phyloP scores from a whole-genome alignment of 2,329 filamentous ascomycete genomes.

The Trichophyton mentagrophytes region DNA sequence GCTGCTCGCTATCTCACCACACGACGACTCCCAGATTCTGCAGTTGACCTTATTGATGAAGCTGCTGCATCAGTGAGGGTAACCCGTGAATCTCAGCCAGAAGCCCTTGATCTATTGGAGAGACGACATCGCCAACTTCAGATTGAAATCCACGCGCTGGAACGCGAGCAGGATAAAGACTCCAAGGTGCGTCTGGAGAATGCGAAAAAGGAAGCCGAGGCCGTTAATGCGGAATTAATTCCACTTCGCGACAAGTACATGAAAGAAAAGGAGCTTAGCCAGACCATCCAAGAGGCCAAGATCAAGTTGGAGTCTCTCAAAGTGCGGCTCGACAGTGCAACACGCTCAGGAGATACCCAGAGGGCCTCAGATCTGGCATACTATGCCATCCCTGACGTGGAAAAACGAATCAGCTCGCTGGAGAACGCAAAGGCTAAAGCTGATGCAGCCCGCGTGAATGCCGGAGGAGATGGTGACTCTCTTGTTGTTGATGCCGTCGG shows the following conservation, averaged over 20 bases:
- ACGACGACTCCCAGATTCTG: constrained; percentile 83
- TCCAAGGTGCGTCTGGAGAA: constrained; percentile 70
- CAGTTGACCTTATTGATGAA: constrained; percentile 92
- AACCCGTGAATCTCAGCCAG: constrained; percentile 87
- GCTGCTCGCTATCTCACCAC: constrained; percentile 88
- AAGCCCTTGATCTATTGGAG: constrained; percentile 89
- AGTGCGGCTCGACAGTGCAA: constrained; percentile 87
- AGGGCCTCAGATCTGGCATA: constrained; percentile 91
- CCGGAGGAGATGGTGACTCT: constrained; percentile 53
- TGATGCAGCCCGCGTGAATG: constrained; percentile 49
- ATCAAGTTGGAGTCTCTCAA: constrained; percentile 85
- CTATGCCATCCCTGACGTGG: constrained; percentile 90
- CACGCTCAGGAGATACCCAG: constrained; percentile 68
- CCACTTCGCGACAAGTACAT: constrained; percentile 93
- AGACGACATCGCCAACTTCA: constrained; percentile 78
- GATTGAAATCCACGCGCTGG: constrained; percentile 92
- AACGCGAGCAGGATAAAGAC: constrained; percentile 87
- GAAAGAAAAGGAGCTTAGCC: constrained; percentile 78
- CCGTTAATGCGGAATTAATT: constrained; percentile 83
- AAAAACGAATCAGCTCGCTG: constrained; percentile 63
- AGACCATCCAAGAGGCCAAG: constrained; percentile 86
- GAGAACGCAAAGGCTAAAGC: constrained; percentile 68
- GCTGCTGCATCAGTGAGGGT: constrained; percentile 94
- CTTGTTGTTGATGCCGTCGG: constrained; percentile 90
- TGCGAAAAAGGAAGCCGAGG: constrained; percentile 81